phyloP scores from a whole-genome alignment of 2,329 filamentous ascomycete species.

The Fusarium newnesense region DNA sequence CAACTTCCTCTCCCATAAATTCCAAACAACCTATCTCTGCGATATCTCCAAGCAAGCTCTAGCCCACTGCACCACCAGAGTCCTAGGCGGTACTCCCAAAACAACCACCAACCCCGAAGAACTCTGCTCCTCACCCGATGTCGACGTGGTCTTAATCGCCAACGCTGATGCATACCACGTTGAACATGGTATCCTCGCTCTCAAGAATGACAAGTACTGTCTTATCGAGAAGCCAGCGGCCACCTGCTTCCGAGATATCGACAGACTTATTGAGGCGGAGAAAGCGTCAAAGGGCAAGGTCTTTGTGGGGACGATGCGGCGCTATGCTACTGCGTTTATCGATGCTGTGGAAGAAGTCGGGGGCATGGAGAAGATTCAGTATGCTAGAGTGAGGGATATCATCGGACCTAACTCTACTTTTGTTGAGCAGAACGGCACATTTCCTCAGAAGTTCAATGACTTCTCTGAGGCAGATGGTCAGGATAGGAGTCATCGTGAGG shows the following conservation, averaged over 20 bases:
- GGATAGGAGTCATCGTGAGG: neutral
- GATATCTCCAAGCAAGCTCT: conserved; percentile 56
- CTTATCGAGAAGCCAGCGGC: conserved; percentile 70
- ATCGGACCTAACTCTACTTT: conserved; percentile 64
- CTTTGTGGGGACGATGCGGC: conserved; percentile 70
- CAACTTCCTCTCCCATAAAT: conserved; percentile 55
- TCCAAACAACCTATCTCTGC: conserved; percentile 60
- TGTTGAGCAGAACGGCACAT: conserved; percentile 60
- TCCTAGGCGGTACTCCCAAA: conserved; percentile 37
- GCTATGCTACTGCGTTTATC: conserved; percentile 67
- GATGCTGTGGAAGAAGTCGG: conserved; percentile 65
- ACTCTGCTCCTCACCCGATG: conserved; percentile 54
- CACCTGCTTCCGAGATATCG: conserved; percentile 57
- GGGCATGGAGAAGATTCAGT: conserved; percentile 61
- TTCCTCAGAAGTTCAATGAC: conserved; percentile 51
- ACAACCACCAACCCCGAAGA: conserved; percentile 53
- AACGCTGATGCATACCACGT: conserved; percentile 66
- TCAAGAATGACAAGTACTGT: conserved; percentile 64
- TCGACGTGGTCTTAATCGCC: conserved; percentile 65
- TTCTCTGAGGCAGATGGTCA: neutral
- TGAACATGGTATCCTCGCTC: conserved; percentile 60
- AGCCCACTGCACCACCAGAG: conserved; percentile 39
- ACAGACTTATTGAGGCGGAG: conserved; percentile 62
- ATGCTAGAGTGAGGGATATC: conserved; percentile 58
- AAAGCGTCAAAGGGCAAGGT: conserved; percentile 54